phyloP scores from a whole-genome alignment of 192 early-diverging fungal species.

The Linnemannia schmuckeri region DNA sequence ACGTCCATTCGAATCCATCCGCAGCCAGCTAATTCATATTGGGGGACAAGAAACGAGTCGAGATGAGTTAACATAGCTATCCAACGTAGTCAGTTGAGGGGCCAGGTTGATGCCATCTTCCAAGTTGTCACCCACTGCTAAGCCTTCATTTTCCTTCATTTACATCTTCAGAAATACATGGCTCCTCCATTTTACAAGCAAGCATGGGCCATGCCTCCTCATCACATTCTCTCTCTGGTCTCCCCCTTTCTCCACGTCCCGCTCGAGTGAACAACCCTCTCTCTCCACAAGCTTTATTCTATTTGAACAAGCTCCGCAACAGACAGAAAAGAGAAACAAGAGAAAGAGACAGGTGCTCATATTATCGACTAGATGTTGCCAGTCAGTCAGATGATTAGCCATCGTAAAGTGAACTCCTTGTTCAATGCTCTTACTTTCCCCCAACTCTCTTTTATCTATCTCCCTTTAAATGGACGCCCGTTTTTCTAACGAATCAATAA shows the following conservation, averaged over 20 bases:
- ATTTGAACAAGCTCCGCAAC: background rate
- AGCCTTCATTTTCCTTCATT: background rate
- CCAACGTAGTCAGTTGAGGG: too few species aligned
- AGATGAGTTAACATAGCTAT: background rate
- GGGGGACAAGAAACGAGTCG: background rate
- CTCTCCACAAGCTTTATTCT: background rate
- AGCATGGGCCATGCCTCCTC: background rate
- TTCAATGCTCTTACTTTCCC: background rate
- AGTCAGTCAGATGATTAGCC: background rate
- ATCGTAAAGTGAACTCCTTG: background rate
- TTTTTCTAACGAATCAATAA: background rate
- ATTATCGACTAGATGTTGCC: background rate
- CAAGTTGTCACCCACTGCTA: background rate
- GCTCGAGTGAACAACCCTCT: background rate
- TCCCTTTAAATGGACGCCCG: background rate
- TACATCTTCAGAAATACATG: background rate
- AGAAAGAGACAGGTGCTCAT: background rate
- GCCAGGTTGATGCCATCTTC: background rate
- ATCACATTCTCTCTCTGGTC: background rate
- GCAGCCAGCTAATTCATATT: slow-evolving; percentile 9
- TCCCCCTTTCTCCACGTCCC: background rate
- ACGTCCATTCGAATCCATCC: slow-evolving; percentile 30
- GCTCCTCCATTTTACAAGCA: background rate
- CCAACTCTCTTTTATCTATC: background rate
- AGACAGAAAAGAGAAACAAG: background rate